Conservation (phyloP, 78 protist genomes). For the Dictyostelium firmibasis region DNA sequence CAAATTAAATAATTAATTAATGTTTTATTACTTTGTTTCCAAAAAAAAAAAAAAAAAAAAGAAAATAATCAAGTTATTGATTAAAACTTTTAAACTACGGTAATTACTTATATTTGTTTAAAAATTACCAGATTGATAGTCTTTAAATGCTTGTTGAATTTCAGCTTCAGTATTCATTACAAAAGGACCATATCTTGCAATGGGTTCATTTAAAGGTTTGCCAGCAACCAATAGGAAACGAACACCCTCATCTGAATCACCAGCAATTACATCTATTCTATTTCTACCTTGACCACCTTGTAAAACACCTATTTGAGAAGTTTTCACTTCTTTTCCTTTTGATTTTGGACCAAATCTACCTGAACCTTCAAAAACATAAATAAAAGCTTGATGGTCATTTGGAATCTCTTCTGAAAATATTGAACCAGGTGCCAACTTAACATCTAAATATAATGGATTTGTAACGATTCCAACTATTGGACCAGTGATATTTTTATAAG, state of each 20-base stretch:
- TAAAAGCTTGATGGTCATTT: conserved; percentile 61
- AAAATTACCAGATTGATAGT: conserved; percentile 65
- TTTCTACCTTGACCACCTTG: conserved; percentile 1
- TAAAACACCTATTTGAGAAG: conserved; percentile 45
- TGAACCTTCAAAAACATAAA: conserved; percentile 69
- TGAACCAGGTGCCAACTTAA: conserved; percentile 4
- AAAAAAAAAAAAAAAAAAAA: too few species aligned
- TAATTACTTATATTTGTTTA: too few species aligned
- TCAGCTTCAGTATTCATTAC: conserved; percentile 93
- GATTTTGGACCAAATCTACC: conserved; percentile 59
- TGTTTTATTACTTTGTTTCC: too few species aligned
- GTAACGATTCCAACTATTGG: conserved; percentile 48
- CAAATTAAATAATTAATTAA: too few species aligned
- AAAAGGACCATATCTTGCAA: conserved; percentile 90
- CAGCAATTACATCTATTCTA: conserved; percentile 30
- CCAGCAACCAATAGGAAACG: conserved; percentile 77
- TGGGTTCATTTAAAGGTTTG: conserved; percentile 79
- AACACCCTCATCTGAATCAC: conserved; percentile 17
- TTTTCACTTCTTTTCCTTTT: conserved; percentile 10
- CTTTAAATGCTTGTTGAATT: conserved; percentile 81
- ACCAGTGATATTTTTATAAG: not conserved
- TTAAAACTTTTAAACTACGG: too few species aligned
- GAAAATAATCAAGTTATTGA: too few species aligned
- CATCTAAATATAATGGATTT: conserved; percentile 59
- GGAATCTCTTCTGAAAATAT: conserved; percentile 29